Conservation (phyloP, 1,139 yeast species). For the Kodamaea ohmeri region DNA sequence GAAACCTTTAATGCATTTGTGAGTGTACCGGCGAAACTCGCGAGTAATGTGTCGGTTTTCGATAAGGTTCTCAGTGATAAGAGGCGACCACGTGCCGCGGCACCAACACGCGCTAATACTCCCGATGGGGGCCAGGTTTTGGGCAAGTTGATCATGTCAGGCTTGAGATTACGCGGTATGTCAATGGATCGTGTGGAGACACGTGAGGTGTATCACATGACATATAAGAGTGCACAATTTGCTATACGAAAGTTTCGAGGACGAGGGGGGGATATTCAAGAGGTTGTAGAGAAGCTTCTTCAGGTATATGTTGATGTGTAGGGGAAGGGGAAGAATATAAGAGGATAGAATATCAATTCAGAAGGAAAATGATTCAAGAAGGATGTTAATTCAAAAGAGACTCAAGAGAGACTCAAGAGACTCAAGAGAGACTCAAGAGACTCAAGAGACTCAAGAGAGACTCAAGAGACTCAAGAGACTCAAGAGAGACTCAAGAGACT, state of each 20-base stretch:
- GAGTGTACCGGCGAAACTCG: constrained; percentile 2
- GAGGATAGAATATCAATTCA: background rate
- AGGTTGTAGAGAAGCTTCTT: constrained; percentile 35
- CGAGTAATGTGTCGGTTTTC: constrained; percentile 21
- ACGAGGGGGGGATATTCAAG: constrained; percentile 32
- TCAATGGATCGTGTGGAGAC: constrained; percentile 22
- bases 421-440: too few species aligned
- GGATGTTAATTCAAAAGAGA: background rate
- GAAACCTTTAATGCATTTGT: constrained; percentile 10
- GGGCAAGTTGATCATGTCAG: constrained; percentile 38
- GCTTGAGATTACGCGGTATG: constrained; percentile 43
- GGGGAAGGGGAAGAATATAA: constrained; percentile 14
- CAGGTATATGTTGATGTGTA: constrained; percentile 35
- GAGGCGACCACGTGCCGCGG: constrained; percentile 17
- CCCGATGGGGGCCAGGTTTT: constrained; percentile 27
- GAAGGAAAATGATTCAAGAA: background rate
- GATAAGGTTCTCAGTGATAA: constrained; percentile 38
- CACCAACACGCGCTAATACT: constrained; percentile 10
- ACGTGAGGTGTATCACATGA: constrained; percentile 44
- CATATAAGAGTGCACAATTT: constrained; percentile 39
- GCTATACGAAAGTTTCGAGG: constrained; percentile 35
- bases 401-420: background rate
- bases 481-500: too few species aligned
- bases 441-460: too few species aligned
- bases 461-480: too few species aligned